A percentile compares a stretch with the other conserved stretches of the same genome.
Conservation (phyloP, 148 eudicot species). For the Polygonum maritimum region DNA sequence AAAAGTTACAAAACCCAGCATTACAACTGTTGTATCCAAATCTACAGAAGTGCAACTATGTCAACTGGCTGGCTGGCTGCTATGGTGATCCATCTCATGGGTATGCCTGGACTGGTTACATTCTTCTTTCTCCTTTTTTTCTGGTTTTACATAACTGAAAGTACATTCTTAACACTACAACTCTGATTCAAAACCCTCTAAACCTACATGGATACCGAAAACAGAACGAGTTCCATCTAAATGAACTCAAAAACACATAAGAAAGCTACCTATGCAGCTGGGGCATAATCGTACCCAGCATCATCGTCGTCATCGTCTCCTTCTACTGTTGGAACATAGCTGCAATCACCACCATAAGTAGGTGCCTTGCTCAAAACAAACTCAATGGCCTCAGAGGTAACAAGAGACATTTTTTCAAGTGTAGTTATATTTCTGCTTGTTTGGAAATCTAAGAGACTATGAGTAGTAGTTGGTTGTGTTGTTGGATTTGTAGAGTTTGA, state of each 20-base stretch:
- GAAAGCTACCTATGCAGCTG: constrained; percentile 19
- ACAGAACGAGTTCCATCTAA: too few species aligned
- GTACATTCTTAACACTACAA: background rate
- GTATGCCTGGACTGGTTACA: too few species aligned
- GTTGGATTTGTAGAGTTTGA: background rate
- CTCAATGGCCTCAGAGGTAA: background rate
- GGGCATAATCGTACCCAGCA: constrained; percentile 19
- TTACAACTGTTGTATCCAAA: too few species aligned
- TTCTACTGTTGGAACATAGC: constrained; percentile 3
- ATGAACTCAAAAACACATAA: background rate
- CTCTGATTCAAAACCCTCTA: background rate
- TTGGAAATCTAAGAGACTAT: background rate
- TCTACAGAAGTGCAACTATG: too few species aligned
- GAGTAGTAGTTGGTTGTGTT: background rate
- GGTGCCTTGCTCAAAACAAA: background rate
- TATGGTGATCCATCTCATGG: too few species aligned
- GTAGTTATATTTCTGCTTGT: too few species aligned
- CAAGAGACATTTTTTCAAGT: background rate
- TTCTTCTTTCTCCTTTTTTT: too few species aligned
- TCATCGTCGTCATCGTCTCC: constrained; percentile 26
- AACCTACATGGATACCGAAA: background rate
- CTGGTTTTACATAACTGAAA: too few species aligned
- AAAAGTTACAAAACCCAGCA: background rate
- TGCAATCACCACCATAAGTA: background rate
- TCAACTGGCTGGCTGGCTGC: too few species aligned